Evolutionary conservation across 306 rosid species (phyloP).

Genomic region (Sechiopsis laciniata): DNA sequence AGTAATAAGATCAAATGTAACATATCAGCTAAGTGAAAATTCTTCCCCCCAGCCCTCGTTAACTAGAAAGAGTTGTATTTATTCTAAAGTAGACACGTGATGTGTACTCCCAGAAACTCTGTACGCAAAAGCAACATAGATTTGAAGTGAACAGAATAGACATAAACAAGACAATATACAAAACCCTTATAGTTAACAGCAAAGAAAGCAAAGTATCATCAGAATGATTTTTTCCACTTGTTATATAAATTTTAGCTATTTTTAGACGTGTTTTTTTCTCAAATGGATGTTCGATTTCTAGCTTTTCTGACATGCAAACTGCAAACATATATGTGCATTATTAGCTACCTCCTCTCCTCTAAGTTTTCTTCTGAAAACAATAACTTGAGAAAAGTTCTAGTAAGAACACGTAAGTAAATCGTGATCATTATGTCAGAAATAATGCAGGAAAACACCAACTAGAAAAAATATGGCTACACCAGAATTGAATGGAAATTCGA

Average conservation of each 20-base stretch:
- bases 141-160: background rate
- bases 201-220: background rate
- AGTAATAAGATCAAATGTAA: slow-evolving; percentile 32
- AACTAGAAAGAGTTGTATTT: background rate
- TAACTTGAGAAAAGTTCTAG: too few species aligned
- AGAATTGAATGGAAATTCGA: too few species aligned
- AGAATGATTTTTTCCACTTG: background rate
- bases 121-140: background rate
- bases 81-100: background rate
- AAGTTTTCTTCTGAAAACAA: background rate
- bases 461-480: too few species aligned
- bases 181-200: background rate
- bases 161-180: background rate
- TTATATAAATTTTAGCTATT: background rate
- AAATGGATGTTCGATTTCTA: background rate
- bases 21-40: slow-evolving; percentile 18
- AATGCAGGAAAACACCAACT: too few species aligned
- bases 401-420: too few species aligned
- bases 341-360: background rate
- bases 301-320: background rate
- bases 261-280: background rate
- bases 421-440: too few species aligned
- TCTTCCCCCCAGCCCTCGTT: background rate
- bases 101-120: background rate
- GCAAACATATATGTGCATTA: background rate